Conservation (phyloP, 305 asterid genomes). For the Solanum chacoense region DNA sequence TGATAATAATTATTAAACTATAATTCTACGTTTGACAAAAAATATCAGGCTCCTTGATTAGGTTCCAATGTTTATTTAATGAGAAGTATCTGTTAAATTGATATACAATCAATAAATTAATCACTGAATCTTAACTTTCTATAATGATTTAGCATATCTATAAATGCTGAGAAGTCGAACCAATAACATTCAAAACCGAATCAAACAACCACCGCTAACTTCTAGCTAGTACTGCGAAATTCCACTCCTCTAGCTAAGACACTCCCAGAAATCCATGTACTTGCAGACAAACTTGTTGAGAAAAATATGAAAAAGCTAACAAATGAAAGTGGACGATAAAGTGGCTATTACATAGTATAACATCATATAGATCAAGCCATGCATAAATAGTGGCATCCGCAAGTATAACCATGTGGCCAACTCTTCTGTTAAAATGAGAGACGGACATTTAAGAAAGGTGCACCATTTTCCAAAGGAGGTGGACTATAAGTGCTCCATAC, state of each 20-base stretch:
- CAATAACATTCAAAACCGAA: background rate
- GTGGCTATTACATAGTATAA: background rate
- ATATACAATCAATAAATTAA: no score
- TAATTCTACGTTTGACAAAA: background rate
- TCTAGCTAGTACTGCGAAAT: background rate
- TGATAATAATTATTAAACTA: background rate
- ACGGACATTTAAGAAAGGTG: background rate
- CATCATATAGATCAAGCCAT: background rate
- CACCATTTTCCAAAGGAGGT: background rate
- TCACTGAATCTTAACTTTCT: background rate
- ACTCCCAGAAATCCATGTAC: background rate
- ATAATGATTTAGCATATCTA: background rate
- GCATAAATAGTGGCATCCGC: background rate
- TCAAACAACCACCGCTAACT: background rate
- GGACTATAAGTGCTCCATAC: background rate
- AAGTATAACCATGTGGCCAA: background rate
- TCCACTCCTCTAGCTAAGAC: background rate
- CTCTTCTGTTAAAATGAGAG: background rate
- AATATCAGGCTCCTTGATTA: background rate
- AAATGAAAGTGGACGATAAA: background rate
- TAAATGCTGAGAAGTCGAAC: background rate
- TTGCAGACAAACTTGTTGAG: background rate
- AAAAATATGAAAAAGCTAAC: background rate
- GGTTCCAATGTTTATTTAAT: background rate
- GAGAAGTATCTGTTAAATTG: background rate